phyloP scores from a whole-genome alignment of 2,329 filamentous ascomycete species.

The Helminthosporium solani region DNA sequence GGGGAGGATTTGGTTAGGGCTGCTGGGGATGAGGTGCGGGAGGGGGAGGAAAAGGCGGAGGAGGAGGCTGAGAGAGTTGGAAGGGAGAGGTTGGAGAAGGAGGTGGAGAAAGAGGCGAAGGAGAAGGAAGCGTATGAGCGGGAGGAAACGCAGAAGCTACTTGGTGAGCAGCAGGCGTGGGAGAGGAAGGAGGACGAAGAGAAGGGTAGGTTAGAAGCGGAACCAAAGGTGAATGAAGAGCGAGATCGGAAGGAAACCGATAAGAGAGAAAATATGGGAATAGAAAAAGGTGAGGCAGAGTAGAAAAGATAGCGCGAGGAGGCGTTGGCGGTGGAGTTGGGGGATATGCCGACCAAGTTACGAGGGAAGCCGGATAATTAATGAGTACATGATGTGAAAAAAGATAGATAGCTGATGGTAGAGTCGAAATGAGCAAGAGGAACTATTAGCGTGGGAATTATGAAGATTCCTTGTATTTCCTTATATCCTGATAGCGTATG shows the following conservation, averaged over 20 bases:
- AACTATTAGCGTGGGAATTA: too few relatives aligned
- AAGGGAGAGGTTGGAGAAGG: conserved; percentile 6
- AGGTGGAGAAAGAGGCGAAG: conserved; percentile 12
- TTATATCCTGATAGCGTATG: too few relatives aligned
- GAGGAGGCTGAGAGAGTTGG: conserved; percentile 19
- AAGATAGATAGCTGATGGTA: too few relatives aligned
- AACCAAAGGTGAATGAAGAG: neutral
- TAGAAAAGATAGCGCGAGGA: neutral
- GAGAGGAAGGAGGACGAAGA: conserved; percentile 9
- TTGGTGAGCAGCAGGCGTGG: conserved; percentile 3
- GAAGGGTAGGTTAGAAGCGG: neutral
- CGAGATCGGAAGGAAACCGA: neutral
- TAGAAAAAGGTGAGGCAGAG: neutral
- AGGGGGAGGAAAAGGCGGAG: conserved; percentile 20
- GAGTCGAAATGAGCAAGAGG: too few relatives aligned
- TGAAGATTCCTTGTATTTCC: too few relatives aligned
- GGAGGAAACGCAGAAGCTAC: neutral
- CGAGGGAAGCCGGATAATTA: neutral
- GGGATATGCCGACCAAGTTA: neutral
- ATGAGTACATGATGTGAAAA: too few relatives aligned
- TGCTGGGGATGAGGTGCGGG: conserved; percentile 13
- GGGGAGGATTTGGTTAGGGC: conserved; percentile 14
- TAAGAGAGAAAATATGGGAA: neutral
- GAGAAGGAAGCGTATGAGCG: conserved; percentile 9
- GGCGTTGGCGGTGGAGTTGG: neutral